A percentile compares a stretch with the other conserved stretches of the same genome.
Evolutionary conservation across 2,329 filamentous ascomycete species (phyloP).

Genomic region (Aspergillus unguis): DNA sequence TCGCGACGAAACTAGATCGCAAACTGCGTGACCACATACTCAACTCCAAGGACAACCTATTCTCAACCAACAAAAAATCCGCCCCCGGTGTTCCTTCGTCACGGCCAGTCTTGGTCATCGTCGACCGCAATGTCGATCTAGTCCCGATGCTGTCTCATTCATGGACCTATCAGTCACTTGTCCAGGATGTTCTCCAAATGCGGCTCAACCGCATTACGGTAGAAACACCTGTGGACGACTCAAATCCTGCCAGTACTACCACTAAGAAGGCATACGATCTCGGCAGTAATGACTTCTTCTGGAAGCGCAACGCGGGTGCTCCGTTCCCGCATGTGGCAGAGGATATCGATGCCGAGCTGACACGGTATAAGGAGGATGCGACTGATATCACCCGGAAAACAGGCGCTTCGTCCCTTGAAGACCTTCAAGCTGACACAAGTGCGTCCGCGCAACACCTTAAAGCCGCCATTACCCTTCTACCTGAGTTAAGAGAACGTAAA

Average conservation of each 20-base stretch:
- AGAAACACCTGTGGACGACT: conserved; percentile 75
- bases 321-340: conserved; percentile 96
- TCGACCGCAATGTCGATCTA: conserved; percentile 92
- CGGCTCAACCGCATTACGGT: conserved; percentile 92
- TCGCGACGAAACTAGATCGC: conserved; percentile 87
- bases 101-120: conserved; percentile 83
- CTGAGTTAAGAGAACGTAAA: conserved; percentile 89
- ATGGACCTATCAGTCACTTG: conserved; percentile 82
- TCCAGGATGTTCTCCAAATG: conserved; percentile 74
- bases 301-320: conserved; percentile 83
- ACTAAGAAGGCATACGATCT: conserved; percentile 89
- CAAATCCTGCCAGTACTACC: conserved; percentile 68
- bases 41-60: conserved; percentile 97
- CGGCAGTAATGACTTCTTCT: conserved; percentile 90
- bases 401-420: conserved; percentile 85
- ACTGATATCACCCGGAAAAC: conserved; percentile 94
- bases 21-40: conserved; percentile 95
- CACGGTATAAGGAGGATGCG: conserved; percentile 92
- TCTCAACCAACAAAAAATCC: conserved; percentile 66
- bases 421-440: conserved; percentile 83
- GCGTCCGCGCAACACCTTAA: conserved; percentile 92
- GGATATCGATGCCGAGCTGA: conserved; percentile 90
- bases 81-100: conserved; percentile 64
- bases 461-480: conserved; percentile 87
- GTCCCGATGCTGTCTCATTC: conserved; percentile 99